Base-by-base conservation (phyloP, 768 basidiomycete species). In the Lyophyllum decastes region DNA sequence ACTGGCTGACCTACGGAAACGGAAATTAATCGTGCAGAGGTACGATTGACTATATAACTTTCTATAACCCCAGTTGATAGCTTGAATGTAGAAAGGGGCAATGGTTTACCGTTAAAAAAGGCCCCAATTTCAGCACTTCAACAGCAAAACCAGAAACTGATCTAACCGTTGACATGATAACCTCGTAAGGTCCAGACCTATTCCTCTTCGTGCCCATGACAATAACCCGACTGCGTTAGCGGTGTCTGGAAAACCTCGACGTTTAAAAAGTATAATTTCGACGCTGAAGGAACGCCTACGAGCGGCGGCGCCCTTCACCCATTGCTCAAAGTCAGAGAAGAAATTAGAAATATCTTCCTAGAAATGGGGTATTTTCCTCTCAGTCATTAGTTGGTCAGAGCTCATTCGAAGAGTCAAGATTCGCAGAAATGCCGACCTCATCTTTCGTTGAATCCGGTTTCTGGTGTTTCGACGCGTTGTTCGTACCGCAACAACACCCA, bases 191-290 rank as follows among this genome's bases (percentile, higher is more conserved):
- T 40, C 19, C 19, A 24, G 22, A 33, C 40, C 8, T 8, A 45
- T 54, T 6, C 22, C 30, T 38, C 33, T 35, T 44, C 33, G 9
- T 26, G 12, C 14, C 27, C 9, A 2, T 49, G 46, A 19, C 43
- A 21, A 35, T 55, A 58, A 54, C 45, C 59, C 61, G 55, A 63
- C 52, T 19, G 12, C 26, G 46, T 48, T 65, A 98, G 96, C 38
- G 97, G 95, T 7, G 77, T 92, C 17, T 98, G 97, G 97, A 95
- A 97, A 73, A 88, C 86, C 0, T 83, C 96, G 1, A 82, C 81
- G 9, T 99, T 92, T 83, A 99, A 99, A 72, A 95, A 95, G 72
- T 99, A 98, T 76, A 99, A 99, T 75, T 98, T 98, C 65, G 95
- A 96, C 64, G 95, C 97, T 0, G 95, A 95, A 61, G 97, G 97